Conservation (phyloP, 768 basidiomycete species). For the Clavaria fumosa region DNA sequence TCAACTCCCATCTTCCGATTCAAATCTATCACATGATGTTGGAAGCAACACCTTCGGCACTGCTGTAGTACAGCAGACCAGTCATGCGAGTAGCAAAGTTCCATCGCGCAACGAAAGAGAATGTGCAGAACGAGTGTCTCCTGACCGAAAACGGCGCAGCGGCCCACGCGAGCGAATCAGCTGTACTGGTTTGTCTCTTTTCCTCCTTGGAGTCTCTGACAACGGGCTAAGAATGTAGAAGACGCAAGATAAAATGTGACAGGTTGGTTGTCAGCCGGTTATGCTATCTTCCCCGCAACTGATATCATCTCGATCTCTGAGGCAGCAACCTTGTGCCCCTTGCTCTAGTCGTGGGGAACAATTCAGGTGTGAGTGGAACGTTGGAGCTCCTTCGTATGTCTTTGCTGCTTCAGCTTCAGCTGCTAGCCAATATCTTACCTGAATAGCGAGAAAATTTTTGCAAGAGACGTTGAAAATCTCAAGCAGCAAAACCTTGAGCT, state of each 20-base stretch:
- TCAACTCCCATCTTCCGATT: no score
- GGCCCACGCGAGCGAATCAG: not conserved
- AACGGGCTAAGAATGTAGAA: not conserved
- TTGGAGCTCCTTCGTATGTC: slow-evolving; percentile 1
- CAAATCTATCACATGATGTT: no score
- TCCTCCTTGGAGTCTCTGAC: not conserved
- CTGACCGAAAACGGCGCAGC: not conserved
- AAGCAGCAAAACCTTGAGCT: not conserved
- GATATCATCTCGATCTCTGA: not conserved
- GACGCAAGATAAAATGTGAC: slow-evolving; percentile 3
- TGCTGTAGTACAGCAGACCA: no score
- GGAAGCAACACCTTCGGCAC: no score
- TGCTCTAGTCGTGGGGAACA: slow-evolving; percentile 1
- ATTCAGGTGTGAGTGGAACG: slow-evolving; percentile 2
- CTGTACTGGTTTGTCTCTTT: slow-evolving; percentile 1
- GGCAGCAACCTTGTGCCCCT: not conserved
- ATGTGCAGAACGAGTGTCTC: slow-evolving; percentile 4
- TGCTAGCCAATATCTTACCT: not conserved
- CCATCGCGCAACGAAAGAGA: no score
- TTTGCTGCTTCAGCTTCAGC: not conserved
- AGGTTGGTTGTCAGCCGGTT: not conserved
- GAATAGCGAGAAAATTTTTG: not conserved
- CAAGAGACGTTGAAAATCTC: slow-evolving; percentile 1
- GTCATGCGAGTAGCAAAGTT: no score
- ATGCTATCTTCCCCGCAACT: not conserved